These are phyloP conservation scores for Suillus cothurnatus DNA, from an alignment of 768 basidiomycete genomes.

Conservation along the genomic window DNA sequence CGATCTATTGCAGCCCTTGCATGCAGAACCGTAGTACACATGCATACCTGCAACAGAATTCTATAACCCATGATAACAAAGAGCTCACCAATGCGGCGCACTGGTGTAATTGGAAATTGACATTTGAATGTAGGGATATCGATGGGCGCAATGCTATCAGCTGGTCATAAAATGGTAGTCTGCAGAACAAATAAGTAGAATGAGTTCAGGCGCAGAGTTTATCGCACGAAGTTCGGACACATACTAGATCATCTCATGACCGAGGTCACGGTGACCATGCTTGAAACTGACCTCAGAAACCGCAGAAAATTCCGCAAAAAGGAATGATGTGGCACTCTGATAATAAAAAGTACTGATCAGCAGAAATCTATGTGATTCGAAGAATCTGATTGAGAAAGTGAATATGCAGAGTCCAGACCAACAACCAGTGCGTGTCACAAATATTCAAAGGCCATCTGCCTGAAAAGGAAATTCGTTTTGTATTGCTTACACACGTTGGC, in stretches of 20 bases:
- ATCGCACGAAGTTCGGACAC: not conserved
- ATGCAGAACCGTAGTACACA: not conserved
- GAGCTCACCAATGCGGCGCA: not conserved
- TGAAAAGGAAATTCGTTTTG: not conserved
- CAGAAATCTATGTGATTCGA: conserved; percentile 8
- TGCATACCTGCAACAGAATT: not conserved
- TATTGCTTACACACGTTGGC: not conserved
- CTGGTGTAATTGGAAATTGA: not conserved
- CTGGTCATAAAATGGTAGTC: not conserved
- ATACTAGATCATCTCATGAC: not conserved
- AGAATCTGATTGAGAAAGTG: not conserved
- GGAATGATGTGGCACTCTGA: not conserved
- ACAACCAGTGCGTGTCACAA: too few species aligned
- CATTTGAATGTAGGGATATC: not conserved
- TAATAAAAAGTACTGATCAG: not conserved
- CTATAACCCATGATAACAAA: not conserved
- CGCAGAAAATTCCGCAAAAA: not conserved
- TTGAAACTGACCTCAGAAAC: not conserved
- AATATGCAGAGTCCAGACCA: too few species aligned
- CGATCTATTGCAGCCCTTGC: not conserved
- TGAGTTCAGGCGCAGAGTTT: not conserved
- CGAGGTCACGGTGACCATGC: not conserved
- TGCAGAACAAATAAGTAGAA: not conserved
- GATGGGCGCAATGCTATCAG: not conserved
- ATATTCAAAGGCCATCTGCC: too few species aligned